Evolutionary conservation across 2,329 filamentous ascomycete genomes (phyloP).

Genomic region (Metarhizium anisopliae): DNA sequence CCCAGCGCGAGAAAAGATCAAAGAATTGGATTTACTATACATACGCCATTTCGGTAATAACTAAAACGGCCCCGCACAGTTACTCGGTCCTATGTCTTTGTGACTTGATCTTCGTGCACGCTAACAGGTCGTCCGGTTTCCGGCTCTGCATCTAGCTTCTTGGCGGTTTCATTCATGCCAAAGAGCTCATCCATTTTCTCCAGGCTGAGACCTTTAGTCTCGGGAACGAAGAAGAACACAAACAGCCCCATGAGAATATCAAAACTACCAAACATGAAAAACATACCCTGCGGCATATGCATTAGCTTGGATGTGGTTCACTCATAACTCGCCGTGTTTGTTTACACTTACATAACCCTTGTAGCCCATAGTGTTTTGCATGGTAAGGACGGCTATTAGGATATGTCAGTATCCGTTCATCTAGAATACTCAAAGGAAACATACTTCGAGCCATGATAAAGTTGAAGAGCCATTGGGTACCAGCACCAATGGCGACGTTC

Average conservation of each 20-base stretch:
- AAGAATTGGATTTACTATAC: background rate
- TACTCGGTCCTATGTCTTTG: slow-evolving; percentile 3
- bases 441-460: slow-evolving; percentile 56
- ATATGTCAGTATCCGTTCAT: background rate
- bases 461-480: slow-evolving; percentile 67
- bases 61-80: background rate
- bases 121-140: slow-evolving; percentile 17
- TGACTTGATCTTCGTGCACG: slow-evolving; percentile 16
- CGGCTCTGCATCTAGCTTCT: slow-evolving; percentile 21
- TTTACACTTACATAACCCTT: slow-evolving; percentile 28
- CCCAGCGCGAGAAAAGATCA: no score
- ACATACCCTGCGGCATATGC: slow-evolving; percentile 40
- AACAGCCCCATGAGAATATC: slow-evolving; percentile 57
- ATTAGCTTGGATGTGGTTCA: background rate
- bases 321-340: background rate
- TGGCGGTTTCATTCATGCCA: slow-evolving; percentile 40
- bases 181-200: slow-evolving; percentile 62
- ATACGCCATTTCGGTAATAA: background rate
- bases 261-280: slow-evolving; percentile 60
- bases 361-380: slow-evolving; percentile 47
- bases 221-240: slow-evolving; percentile 59
- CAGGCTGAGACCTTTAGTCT: slow-evolving; percentile 58
- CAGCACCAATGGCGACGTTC: slow-evolving; percentile 60
- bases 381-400: slow-evolving; percentile 48
- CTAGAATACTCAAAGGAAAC: slow-evolving; percentile 3